A percentile compares a stretch with the other conserved stretches of the same genome.
Evolutionary conservation across 371 early-diverging fungal genomes (phyloP).

Genomic region (Rhizopus arrhizus): DNA sequence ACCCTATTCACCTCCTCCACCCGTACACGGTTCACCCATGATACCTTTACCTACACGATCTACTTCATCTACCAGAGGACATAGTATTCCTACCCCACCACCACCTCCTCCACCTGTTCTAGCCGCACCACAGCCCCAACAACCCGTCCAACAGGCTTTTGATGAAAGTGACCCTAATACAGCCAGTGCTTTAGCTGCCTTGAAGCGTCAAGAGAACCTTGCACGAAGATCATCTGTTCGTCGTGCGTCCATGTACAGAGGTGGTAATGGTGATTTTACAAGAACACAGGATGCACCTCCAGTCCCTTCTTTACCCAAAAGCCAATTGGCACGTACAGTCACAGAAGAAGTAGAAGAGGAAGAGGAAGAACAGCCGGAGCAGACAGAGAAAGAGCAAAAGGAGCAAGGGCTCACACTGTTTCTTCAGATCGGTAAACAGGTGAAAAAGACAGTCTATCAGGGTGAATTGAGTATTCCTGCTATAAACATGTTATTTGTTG

Average conservation of each 20-base stretch:
- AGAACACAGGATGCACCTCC: slow-evolving; percentile 34
- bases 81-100: slow-evolving; percentile 27
- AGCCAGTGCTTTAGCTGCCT: slow-evolving; percentile 48
- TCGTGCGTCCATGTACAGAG: slow-evolving; percentile 50
- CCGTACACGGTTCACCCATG: slow-evolving; percentile 9
- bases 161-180: slow-evolving; percentile 53
- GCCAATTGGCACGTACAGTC: slow-evolving; percentile 18
- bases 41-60: slow-evolving; percentile 49
- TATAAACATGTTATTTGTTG: slow-evolving; percentile 66
- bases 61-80: slow-evolving; percentile 41
- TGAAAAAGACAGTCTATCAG: slow-evolving; percentile 58
- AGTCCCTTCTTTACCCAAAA: slow-evolving; percentile 39
- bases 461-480: slow-evolving; percentile 66
- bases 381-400: slow-evolving; percentile 7
- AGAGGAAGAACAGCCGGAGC: slow-evolving; percentile 16
- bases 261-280: slow-evolving; percentile 23
- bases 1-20: slow-evolving; percentile 27
- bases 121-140: slow-evolving; percentile 5
- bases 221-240: slow-evolving; percentile 52
- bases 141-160: slow-evolving; percentile 15
- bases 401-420: slow-evolving; percentile 42
- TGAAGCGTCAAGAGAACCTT: slow-evolving; percentile 52
- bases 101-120: slow-evolving; percentile 23
- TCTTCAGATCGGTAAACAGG: slow-evolving; percentile 62
- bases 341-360: slow-evolving; percentile 21